These are phyloP conservation scores for Spatholobus suberectus DNA, from an alignment of 306 rosid species.

Conservation along the genomic window DNA sequence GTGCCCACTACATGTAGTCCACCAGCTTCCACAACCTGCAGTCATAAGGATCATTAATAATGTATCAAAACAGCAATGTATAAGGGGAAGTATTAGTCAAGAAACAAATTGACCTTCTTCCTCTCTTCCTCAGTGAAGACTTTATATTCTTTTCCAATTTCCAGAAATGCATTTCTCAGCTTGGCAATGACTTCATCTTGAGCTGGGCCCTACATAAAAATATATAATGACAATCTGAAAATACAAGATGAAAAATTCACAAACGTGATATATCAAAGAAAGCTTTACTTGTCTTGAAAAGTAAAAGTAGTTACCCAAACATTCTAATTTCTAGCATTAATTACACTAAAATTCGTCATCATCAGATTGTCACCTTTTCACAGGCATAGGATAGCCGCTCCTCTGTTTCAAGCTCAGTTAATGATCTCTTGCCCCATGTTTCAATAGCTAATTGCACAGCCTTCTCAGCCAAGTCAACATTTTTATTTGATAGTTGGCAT, in stretches of 20 bases:
- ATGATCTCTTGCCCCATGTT: slow-evolving; percentile 88
- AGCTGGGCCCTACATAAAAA: slow-evolving; percentile 81
- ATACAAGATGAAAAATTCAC: slow-evolving; percentile 9
- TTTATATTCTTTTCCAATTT: slow-evolving; percentile 85
- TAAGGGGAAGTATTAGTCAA: slow-evolving; percentile 21
- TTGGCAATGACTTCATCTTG: slow-evolving; percentile 83
- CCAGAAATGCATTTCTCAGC: slow-evolving; percentile 78
- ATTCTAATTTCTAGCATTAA: slow-evolving; percentile 28
- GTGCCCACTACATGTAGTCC: slow-evolving; percentile 96
- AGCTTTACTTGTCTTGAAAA: not conserved
- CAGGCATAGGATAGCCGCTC: slow-evolving; percentile 95
- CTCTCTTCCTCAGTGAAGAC: slow-evolving; percentile 88
- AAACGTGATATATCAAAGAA: slow-evolving; percentile 27
- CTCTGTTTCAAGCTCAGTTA: slow-evolving; percentile 95
- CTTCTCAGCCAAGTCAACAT: slow-evolving; percentile 70
- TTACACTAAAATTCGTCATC: slow-evolving; percentile 7
- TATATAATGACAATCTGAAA: slow-evolving; percentile 20
- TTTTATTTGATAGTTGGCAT: slow-evolving; percentile 73
- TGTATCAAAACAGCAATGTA: slow-evolving; percentile 28
- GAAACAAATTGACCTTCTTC: slow-evolving; percentile 65
- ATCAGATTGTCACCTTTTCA: slow-evolving; percentile 71
- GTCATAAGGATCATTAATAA: slow-evolving; percentile 34
- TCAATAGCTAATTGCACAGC: slow-evolving; percentile 82
- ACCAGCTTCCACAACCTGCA: slow-evolving; percentile 94
- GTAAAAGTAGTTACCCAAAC: not conserved